phyloP scores from a whole-genome alignment of 2,329 filamentous ascomycete species.

The Eutypella sp. region DNA sequence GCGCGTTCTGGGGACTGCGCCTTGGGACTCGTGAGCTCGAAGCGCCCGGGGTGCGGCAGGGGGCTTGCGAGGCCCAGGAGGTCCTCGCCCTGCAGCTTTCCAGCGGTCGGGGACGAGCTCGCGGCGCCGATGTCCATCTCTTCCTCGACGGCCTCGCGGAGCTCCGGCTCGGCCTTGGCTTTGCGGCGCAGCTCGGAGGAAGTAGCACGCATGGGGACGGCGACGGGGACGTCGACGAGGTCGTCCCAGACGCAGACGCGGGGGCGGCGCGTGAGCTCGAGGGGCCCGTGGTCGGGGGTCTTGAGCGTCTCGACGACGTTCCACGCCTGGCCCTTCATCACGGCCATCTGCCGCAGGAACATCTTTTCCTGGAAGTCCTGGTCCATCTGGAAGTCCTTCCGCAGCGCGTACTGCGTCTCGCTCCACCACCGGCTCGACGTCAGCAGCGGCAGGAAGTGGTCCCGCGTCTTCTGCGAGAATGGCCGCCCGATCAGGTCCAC shows the following conservation, averaged over 20 bases:
- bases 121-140: constrained; percentile 87
- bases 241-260: constrained; percentile 98
- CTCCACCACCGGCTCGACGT: constrained; percentile 97
- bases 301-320: constrained; percentile 98
- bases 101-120: constrained; percentile 46
- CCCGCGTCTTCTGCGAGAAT: constrained; percentile 87
- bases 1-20: constrained; percentile 37
- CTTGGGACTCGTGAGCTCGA: constrained; percentile 56
- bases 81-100: constrained; percentile 49
- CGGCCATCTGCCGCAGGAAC: constrained; percentile 96
- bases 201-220: constrained; percentile 80
- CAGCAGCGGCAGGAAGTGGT: constrained; percentile 92
- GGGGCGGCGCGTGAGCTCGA: constrained; percentile 85
- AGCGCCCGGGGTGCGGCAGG: constrained; percentile 70
- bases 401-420: constrained; percentile 82
- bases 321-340: constrained; percentile 99
- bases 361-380: constrained; percentile 97
- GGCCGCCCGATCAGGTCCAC: constrained; percentile 94
- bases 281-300: constrained; percentile 81
- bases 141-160: constrained; percentile 57
- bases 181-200: constrained; percentile 78
- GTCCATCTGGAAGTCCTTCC: constrained; percentile 84
- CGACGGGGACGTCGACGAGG: constrained; percentile 90
- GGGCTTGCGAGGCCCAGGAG: constrained; percentile 63
- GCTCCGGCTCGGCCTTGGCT: constrained; percentile 46